Conservation (phyloP, 2,329 filamentous ascomycete species). For the Fusarium sp. region DNA sequence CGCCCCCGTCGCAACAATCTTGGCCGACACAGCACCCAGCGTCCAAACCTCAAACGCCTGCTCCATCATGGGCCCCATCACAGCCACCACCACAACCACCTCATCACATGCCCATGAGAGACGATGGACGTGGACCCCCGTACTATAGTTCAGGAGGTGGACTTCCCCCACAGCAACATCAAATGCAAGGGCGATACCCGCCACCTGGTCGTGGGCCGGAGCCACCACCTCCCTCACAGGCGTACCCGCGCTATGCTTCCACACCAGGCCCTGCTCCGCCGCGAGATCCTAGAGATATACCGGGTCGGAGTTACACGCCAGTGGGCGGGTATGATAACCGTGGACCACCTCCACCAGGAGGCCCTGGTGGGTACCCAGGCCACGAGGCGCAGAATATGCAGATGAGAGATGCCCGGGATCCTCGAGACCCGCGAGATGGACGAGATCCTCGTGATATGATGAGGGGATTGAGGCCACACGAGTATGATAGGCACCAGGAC, state of each 20-base stretch:
- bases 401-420: constrained; percentile 52
- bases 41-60: constrained; percentile 51
- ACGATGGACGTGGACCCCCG: constrained; percentile 51
- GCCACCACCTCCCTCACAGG: constrained; percentile 52
- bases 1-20: constrained; percentile 48
- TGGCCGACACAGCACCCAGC: constrained; percentile 50
- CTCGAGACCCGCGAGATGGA: constrained; percentile 1
- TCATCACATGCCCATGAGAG: constrained; percentile 52
- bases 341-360: constrained; percentile 52
- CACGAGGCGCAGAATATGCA: constrained; percentile 47
- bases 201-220: constrained; percentile 56
- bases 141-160: constrained; percentile 48
- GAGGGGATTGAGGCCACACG: constrained; percentile 58
- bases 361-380: constrained; percentile 46
- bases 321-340: constrained; percentile 55
- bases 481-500: constrained; percentile 59
- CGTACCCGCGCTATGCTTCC: constrained; percentile 58
- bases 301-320: constrained; percentile 60
- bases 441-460: constrained; percentile 50
- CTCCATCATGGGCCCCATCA: constrained; percentile 48
- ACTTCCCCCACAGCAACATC: constrained; percentile 46
- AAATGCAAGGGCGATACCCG: constrained; percentile 53
- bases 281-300: constrained; percentile 56
- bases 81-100: constrained; percentile 49
- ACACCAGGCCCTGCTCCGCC: constrained; percentile 56